Base-by-base conservation (phyloP, 768 basidiomycete genomes). In the Russula vinacea region DNA sequence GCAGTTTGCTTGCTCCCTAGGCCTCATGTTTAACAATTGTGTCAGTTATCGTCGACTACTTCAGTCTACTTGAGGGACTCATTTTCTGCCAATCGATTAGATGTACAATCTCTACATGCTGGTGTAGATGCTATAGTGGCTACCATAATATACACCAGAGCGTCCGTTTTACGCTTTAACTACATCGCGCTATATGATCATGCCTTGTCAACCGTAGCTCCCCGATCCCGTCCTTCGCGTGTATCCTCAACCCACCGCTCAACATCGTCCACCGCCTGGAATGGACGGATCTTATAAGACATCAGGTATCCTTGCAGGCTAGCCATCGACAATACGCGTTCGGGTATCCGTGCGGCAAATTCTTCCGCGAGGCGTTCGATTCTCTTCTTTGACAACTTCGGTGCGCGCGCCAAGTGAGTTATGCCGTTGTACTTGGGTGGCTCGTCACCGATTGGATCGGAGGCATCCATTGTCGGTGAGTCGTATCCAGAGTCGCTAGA, bases 271-370 rank as follows among this genome's bases (percentile, higher is more conserved):
- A 84, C 79, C 8, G 89, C 89, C 16, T 79, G 80, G 64, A 76
- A 72, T 0, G 89, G 88, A 5, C 80, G 73, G 7, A 75, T 77
- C 73, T 90, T 89, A 76, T 87, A 82, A 22, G 76, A 74, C 86
- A 92, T 88, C 64, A 92, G 72, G 71, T 84, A 89, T 4, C 86
- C 83, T 68, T 81, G 80, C 14, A 83, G 70, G 50, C 73, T 73
- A 9, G 81, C 78, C 73, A 80, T 78, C 50, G 78, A 76, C 47
- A 77, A 70, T 60, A 73, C 73, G 32, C 78, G 72, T 53, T 81
- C 78, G 1, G 84, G 82, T 16, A 92, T 78, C 13, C 72, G 75
- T 0, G 76, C 76, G 3, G 83, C 79, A 70, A 92, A 92, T 35
- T 74, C 73, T 13, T 72, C 72, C 1, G 89, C 87, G 44, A 91